Evolutionary conservation across 768 basidiomycete species (phyloP).

Genomic region (Russula earlei): DNA sequence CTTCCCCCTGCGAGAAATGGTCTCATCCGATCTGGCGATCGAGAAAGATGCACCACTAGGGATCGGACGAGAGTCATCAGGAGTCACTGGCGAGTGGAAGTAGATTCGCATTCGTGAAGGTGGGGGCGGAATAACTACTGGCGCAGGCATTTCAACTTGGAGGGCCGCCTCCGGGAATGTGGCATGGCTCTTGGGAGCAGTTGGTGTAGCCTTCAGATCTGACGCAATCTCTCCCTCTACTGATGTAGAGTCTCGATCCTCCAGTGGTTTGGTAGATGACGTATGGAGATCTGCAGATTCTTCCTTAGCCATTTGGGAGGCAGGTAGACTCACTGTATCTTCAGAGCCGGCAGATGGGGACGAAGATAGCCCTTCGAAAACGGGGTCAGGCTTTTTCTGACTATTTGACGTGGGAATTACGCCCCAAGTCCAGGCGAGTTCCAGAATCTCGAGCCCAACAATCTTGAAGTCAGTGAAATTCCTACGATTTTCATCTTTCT

Average conservation of each 20-base stretch:
- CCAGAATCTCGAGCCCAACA: constrained; percentile 76
- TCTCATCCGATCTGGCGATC: constrained; percentile 40
- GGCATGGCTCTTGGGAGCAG: neutral
- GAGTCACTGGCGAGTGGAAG: constrained; percentile 82
- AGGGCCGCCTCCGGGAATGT: neutral
- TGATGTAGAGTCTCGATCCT: neutral
- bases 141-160: constrained; percentile 21
- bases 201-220: neutral
- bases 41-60: constrained; percentile 44
- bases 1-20: constrained; percentile 59
- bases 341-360: constrained; percentile 25
- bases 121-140: constrained; percentile 33
- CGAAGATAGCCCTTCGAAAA: constrained; percentile 27
- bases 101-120: constrained; percentile 84
- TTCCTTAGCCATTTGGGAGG: neutral
- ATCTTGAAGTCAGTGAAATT: constrained; percentile 99
- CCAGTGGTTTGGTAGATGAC: neutral
- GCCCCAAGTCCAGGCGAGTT: constrained; percentile 86
- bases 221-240: neutral
- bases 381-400: constrained; percentile 21
- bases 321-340: constrained; percentile 2
- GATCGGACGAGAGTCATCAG: constrained; percentile 71
- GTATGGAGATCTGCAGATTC: constrained; percentile 5
- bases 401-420: constrained; percentile 31
- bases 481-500: constrained; percentile 81